Evolutionary conservation across 1,284 basidiomycete genomes (phyloP).

Genomic region (Singerocomus inundabilis): DNA sequence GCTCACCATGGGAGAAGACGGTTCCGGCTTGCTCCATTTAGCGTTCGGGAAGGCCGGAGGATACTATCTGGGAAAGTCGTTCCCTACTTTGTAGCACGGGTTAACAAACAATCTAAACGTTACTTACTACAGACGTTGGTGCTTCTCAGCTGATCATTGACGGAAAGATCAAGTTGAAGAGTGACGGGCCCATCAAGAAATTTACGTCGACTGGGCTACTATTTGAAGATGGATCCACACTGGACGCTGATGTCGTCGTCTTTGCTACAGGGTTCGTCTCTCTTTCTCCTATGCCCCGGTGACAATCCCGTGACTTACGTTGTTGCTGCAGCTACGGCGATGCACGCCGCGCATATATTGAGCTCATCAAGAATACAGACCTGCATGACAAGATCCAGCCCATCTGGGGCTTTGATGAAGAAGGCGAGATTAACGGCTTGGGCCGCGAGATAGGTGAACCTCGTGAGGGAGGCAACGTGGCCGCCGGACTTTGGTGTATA

Average conservation of each 20-base stretch:
- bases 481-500: constrained; percentile 50
- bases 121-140: constrained; percentile 49
- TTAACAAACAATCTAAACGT: background rate
- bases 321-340: constrained; percentile 35
- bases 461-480: constrained; percentile 22
- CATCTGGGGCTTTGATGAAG: constrained; percentile 63
- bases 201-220: constrained; percentile 57
- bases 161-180: constrained; percentile 74
- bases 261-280: constrained; percentile 51
- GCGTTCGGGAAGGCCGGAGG: constrained; percentile 39
- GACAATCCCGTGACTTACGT: constrained; percentile 9
- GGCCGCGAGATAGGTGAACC: constrained; percentile 54
- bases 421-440: constrained; percentile 60
- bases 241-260: constrained; percentile 65
- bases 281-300: constrained; percentile 6
- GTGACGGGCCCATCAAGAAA: constrained; percentile 51
- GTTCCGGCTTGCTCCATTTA: constrained; percentile 41
- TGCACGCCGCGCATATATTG: constrained; percentile 25
- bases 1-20: constrained; percentile 52
- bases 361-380: constrained; percentile 27
- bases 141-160: constrained; percentile 64
- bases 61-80: constrained; percentile 42
- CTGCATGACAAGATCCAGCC: constrained; percentile 33
- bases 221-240: constrained; percentile 64
- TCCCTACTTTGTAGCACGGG: background rate